Evolutionary conservation across 2,329 filamentous ascomycete species (phyloP), one percentile per base, ranked within the genome.

Genomic region (Mycocentrospora acerina): DNA sequence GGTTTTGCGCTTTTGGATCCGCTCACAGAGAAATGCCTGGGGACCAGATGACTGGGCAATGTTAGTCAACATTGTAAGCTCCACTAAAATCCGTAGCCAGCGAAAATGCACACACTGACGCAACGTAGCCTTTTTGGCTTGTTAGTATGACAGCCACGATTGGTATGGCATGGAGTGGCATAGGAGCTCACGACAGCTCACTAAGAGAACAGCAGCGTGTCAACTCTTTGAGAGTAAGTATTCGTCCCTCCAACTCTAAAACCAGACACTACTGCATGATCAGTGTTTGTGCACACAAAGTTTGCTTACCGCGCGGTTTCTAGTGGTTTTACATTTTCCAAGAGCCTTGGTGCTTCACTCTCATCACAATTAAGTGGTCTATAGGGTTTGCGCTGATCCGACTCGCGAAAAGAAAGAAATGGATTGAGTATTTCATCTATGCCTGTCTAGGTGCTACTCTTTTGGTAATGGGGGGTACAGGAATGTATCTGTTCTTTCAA

Each of bases 31-130:
- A 19, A 46, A 46, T 14, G 43, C 43, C 31, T 46, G 43, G 43
- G 43, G 43, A 24, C 25, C 33, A 17, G 43, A 46, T n/a, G 43
- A 46, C 38, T 46, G 43, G 43, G 43, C 43, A 26, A 46, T 46
- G 43, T 30, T 46, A 36, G 36, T 40, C 17, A 46, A 46, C 19
- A 31, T 46, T 12, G 43, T 46, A 39, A 26, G 32, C 8, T 14
- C 15, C 13, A 13, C 12, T 24, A 19, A 8, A 13, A 8, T 3
- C 28, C 13, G 14, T n/a, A 22, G 9, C 24, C 3, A 8, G 4
- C 6, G 4, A 4, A 2, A 26, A 18, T 13, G 29, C 25, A 15
- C 28, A 39, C 26, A 42, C 16, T 11, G 13, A 16, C 19, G 18
- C n/a, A 15, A 30, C 7, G 12, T 15, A 46, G 43, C 43, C 43